Base-by-base conservation (phyloP, 805 yeast species). In the Isabelozyma heimii region DNA sequence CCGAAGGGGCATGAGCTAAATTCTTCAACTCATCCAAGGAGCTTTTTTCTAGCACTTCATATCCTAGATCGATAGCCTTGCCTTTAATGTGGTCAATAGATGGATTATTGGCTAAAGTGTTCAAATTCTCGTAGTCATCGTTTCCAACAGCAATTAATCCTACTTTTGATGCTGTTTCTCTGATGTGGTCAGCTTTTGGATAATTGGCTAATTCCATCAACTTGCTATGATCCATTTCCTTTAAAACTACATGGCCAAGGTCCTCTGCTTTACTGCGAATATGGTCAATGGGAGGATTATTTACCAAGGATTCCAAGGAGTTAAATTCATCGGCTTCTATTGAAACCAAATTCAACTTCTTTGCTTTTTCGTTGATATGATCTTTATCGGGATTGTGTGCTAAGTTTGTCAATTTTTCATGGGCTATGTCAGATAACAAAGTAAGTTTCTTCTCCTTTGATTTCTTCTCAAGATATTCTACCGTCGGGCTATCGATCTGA, bases 351-450 rank as follows among this genome's bases (percentile, higher is more conserved):
- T 16, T 16, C 13, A 14, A 9, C 24, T 26, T 28, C 17, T 27
- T n/a, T 9, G 63, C 62, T 8, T 50, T 45, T 4, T 47, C 43
- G 5, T 48, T 42, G 15, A 64, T 37, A 44, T 58, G 60, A 12
- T 43, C 52, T 27, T 53, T 48, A 8, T 49, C 37, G 10, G 68
- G 67, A 2, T 54, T 45, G 43, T 56, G 46, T 5, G 69, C 68
- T 20, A 63, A 27, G 40, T 15, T 37, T 42, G 10, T 20, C 27
- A 42, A 27, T 10, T 30, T 9, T n/a, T 42, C 47, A 28, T 17
- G 33, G 8, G 5, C 35, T 8, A 10, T 9, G n/a, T 30, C n/a
- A 10, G 35, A 13, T 17, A 42, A 42, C 48, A 46, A 28, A 10
- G 13, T 47, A 37, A 2, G 41, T 40, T 4, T 39, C 37, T 15